A percentile compares a stretch with the other conserved stretches of the same genome.
Evolutionary conservation across 1,284 basidiomycete genomes (phyloP).

Genomic region (Trichosporon inkin): DNA sequence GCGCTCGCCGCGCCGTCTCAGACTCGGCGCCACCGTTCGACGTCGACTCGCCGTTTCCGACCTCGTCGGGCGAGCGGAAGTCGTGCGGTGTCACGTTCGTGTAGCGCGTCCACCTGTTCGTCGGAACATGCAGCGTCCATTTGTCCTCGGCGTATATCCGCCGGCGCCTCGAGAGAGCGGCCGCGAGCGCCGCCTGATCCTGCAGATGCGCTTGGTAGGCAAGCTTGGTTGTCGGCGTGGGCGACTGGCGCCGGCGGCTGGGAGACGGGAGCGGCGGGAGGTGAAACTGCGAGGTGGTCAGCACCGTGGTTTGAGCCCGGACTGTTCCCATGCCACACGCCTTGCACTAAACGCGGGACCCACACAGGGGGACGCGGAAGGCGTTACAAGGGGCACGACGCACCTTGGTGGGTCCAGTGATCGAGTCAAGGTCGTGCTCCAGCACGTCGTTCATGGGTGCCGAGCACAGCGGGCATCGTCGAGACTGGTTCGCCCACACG

Average conservation of each 20-base stretch:
- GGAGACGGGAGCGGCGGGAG: constrained; percentile 55
- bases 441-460: constrained; percentile 68
- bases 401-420: constrained; percentile 43
- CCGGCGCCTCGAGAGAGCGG: constrained; percentile 53
- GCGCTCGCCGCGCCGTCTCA: constrained; percentile 55
- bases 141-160: constrained; percentile 69
- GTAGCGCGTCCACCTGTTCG: constrained; percentile 74
- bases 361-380: background rate
- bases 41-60: constrained; percentile 3
- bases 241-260: constrained; percentile 7
- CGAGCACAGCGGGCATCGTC: constrained; percentile 71
- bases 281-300: constrained; percentile 59
- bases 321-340: background rate
- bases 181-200: background rate
- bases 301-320: constrained; percentile 39
- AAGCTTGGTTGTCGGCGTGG: constrained; percentile 6
- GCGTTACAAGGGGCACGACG: constrained; percentile 18
- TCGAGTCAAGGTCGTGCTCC: constrained; percentile 60
- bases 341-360: background rate
- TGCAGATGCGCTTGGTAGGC: background rate
- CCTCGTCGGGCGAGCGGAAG: constrained; percentile 55
- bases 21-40: background rate
- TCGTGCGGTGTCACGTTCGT: constrained; percentile 73
- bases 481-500: constrained; percentile 68
- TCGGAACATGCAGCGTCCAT: constrained; percentile 84